Conservation (phyloP, 768 basidiomycete species). For the Dentipellis fragilis region DNA sequence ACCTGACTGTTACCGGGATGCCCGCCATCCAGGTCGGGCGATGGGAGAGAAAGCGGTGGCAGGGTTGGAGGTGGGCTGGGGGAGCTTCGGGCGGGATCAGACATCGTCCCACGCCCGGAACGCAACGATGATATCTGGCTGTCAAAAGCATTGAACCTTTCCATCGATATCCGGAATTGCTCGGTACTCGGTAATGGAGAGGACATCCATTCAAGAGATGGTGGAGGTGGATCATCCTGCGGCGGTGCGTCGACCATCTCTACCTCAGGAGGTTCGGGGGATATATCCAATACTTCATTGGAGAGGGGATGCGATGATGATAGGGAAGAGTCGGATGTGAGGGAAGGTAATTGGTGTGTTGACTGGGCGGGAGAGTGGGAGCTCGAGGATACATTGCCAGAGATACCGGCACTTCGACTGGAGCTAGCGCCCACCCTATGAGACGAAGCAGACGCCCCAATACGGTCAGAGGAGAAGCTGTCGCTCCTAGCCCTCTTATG, state of each 20-base stretch:
- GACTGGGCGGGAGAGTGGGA: neutral
- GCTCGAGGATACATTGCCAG: neutral
- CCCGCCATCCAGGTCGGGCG: slow-evolving; percentile 2
- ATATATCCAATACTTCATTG: neutral
- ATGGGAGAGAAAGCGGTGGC: slow-evolving; percentile 11
- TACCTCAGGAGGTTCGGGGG: neutral
- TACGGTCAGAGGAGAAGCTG: slow-evolving; percentile 7
- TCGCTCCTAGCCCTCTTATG: slow-evolving; percentile 13
- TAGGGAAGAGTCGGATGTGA: neutral
- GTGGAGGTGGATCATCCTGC: neutral
- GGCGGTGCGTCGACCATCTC: neutral
- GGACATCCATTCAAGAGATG: neutral
- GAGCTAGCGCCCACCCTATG: neutral
- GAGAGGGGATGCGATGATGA: neutral
- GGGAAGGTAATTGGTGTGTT: neutral
- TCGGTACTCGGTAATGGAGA: slow-evolving; percentile 4
- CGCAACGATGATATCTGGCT: slow-evolving; percentile 14
- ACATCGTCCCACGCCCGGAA: neutral
- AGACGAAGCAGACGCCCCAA: slow-evolving; percentile 3
- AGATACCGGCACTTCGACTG: neutral
- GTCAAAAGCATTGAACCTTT: slow-evolving; percentile 14
- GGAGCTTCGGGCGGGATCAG: slow-evolving; percentile 3
- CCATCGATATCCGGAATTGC: slow-evolving; percentile 14
- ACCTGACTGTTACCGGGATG: neutral
- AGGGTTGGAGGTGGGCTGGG: slow-evolving; percentile 6